Conservation (phyloP, 768 basidiomycete genomes). For the Serpula lacrymans region DNA sequence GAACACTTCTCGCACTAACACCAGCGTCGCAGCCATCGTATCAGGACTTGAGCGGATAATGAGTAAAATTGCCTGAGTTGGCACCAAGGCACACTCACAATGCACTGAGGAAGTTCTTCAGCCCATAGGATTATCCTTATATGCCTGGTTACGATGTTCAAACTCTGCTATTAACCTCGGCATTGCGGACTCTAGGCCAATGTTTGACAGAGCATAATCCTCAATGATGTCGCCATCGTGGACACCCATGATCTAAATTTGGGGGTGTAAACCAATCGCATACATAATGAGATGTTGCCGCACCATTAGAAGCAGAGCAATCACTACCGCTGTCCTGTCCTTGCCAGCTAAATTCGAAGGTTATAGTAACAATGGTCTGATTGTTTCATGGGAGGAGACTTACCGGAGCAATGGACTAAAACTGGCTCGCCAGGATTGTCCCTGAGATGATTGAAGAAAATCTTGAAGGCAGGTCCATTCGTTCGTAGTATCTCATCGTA, state of each 20-base stretch:
- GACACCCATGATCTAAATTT: constrained; percentile 34
- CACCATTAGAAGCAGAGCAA: constrained; percentile 34
- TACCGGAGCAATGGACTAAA: constrained; percentile 44
- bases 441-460: constrained; percentile 34
- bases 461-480: constrained; percentile 29
- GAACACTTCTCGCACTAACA: constrained; percentile 31
- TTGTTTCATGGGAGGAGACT: too few species aligned
- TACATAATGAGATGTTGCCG: not conserved
- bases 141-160: constrained; percentile 23
- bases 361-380: not conserved
- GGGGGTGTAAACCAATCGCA: not conserved
- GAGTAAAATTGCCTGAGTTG: not conserved
- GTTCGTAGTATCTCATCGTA: constrained; percentile 30
- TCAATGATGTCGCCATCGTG: constrained; percentile 35
- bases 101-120: constrained; percentile 31
- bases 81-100: constrained; percentile 19
- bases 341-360: constrained; percentile 45
- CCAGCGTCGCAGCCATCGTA: constrained; percentile 32
- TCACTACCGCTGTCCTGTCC: constrained; percentile 40
- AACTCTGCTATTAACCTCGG: constrained; percentile 29
- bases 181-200: constrained; percentile 33
- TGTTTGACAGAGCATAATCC: constrained; percentile 38
- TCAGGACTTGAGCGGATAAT: constrained; percentile 28
- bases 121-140: constrained; percentile 33
- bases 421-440: constrained; percentile 37